These are phyloP conservation scores for Lenzites betulinus DNA, from an alignment of 768 basidiomycete species.

Conservation along the genomic window DNA sequence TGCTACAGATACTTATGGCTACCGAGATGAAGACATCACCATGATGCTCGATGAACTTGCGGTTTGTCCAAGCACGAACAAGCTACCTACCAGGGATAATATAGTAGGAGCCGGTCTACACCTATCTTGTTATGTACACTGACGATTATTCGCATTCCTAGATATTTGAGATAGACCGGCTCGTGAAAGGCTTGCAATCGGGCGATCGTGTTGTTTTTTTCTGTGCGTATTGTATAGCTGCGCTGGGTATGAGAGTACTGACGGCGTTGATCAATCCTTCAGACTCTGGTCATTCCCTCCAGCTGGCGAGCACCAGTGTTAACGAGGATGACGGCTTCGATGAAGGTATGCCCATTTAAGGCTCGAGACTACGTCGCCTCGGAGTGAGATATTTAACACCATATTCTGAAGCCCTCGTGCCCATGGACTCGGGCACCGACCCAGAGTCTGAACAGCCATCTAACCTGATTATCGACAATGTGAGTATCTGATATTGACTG, in stretches of 20 bases:
- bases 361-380: background rate
- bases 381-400: too few relatives aligned
- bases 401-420: slow-evolving; percentile 13
- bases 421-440: slow-evolving; percentile 10
- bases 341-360: slow-evolving; percentile 21
- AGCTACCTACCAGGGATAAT: slow-evolving; percentile 10
- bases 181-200: slow-evolving; percentile 1
- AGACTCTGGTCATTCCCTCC: slow-evolving; percentile 29
- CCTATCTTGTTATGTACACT: background rate
- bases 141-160: background rate
- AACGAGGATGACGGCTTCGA: slow-evolving; percentile 28
- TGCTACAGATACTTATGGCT: slow-evolving; percentile 10
- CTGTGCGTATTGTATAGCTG: slow-evolving; percentile 5
- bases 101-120: background rate
- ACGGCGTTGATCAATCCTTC: background rate
- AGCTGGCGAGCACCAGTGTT: slow-evolving; percentile 4
- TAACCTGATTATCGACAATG: slow-evolving; percentile 28
- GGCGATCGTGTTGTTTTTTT: slow-evolving; percentile 14
- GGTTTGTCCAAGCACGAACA: background rate
- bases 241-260: background rate
- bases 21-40: slow-evolving; percentile 9
- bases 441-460: background rate
- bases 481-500: background rate
- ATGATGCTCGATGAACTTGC: slow-evolving; percentile 22
- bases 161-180: background rate